Conservation (phyloP, 495 filamentous ascomycete species). For the Rhizodiscina lignyota region DNA sequence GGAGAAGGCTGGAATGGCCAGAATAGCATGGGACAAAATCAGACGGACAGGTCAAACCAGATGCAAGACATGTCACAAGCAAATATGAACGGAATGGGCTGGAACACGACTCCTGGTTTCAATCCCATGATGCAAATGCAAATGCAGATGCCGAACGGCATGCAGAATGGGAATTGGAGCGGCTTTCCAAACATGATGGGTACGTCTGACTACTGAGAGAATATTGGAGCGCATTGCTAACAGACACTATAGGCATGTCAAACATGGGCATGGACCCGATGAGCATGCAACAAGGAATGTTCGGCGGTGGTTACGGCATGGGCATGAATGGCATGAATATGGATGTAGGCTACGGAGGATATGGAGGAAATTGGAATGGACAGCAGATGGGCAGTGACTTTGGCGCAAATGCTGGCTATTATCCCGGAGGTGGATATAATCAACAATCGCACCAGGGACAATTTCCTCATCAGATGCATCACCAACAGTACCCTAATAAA, state of each 20-base stretch:
- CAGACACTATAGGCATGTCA: slow-evolving; percentile 40
- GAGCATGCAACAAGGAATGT: slow-evolving; percentile 73
- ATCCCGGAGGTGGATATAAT: slow-evolving; percentile 44
- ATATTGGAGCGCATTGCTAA: neutral
- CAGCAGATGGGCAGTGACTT: slow-evolving; percentile 72
- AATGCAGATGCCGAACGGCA: slow-evolving; percentile 52
- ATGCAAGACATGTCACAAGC: no score
- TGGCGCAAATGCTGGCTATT: slow-evolving; percentile 63
- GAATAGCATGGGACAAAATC: neutral
- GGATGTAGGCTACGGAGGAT: slow-evolving; percentile 44
- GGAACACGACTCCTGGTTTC: no score
- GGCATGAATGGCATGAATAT: slow-evolving; percentile 76
- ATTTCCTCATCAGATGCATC: slow-evolving; percentile 35
- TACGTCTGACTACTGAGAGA: slow-evolving; percentile 38
- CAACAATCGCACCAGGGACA: slow-evolving; percentile 37
- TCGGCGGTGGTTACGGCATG: slow-evolving; percentile 69
- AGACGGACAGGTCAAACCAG: neutral
- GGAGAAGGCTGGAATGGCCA: slow-evolving; percentile 1
- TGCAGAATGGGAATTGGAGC: slow-evolving; percentile 42
- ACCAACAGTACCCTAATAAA: slow-evolving; percentile 36
- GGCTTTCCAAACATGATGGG: slow-evolving; percentile 71
- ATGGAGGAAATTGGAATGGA: slow-evolving; percentile 35
- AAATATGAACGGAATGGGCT: no score
- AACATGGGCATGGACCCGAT: slow-evolving; percentile 81
- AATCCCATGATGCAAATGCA: slow-evolving; percentile 66